Evolutionary conservation across 495 filamentous ascomycete genomes (phyloP).

Genomic region (Podospora bellae-mahoneyi): DNA sequence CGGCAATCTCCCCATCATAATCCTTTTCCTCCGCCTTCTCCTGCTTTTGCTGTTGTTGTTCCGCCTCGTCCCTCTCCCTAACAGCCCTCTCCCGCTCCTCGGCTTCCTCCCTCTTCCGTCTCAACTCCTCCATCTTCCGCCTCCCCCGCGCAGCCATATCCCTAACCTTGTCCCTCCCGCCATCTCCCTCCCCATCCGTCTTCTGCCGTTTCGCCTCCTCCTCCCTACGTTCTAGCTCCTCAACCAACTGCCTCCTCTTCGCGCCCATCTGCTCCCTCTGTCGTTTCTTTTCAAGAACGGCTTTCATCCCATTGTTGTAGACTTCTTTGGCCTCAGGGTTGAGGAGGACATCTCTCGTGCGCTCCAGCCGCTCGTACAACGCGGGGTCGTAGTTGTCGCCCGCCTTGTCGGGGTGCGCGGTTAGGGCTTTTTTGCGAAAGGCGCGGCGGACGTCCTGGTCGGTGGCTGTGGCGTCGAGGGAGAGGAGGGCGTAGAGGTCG

Average conservation of each 20-base stretch:
- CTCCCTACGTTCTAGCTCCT: slow-evolving; percentile 39
- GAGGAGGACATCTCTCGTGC: slow-evolving; percentile 45
- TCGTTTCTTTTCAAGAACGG: slow-evolving; percentile 37
- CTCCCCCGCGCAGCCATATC: slow-evolving; percentile 27
- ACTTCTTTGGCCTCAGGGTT: slow-evolving; percentile 37
- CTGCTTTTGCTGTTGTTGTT: neutral
- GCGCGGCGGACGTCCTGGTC: slow-evolving; percentile 46
- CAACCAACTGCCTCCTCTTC: slow-evolving; percentile 35
- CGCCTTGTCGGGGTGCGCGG: slow-evolving; percentile 52
- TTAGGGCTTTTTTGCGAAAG: slow-evolving; percentile 44
- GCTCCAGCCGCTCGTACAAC: slow-evolving; percentile 47
- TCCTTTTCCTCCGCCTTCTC: slow-evolving; percentile 21
- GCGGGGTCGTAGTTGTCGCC: slow-evolving; percentile 44
- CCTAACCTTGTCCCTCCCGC: slow-evolving; percentile 19
- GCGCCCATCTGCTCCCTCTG: slow-evolving; percentile 28
- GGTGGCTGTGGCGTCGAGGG: slow-evolving; percentile 38
- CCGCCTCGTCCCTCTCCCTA: slow-evolving; percentile 1
- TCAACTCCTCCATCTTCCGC: slow-evolving; percentile 35
- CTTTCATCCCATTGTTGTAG: slow-evolving; percentile 43
- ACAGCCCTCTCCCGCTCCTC: slow-evolving; percentile 35
- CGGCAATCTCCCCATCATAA: slow-evolving; percentile 41
- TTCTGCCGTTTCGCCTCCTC: slow-evolving; percentile 31
- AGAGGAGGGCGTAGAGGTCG: slow-evolving; percentile 47
- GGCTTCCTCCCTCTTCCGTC: slow-evolving; percentile 38
- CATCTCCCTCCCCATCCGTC: slow-evolving; percentile 12